Evolutionary conservation across 768 basidiomycete species (phyloP).

Genomic region (Pleurotus salmoneostramineus): DNA sequence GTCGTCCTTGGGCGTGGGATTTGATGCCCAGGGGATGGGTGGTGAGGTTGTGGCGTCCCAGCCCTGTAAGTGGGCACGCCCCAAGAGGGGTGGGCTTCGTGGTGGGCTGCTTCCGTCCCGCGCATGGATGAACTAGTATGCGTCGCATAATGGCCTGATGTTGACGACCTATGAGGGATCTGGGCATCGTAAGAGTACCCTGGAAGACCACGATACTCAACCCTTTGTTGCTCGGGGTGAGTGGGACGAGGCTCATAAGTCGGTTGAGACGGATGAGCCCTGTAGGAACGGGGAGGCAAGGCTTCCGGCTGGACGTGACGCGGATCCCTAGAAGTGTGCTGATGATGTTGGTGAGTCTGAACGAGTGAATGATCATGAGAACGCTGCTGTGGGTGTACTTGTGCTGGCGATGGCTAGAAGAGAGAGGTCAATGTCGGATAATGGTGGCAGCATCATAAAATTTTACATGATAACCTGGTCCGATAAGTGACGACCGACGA

Average conservation of each 20-base stretch:
- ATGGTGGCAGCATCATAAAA: background rate
- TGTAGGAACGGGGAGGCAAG: background rate
- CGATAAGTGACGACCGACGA: constrained; percentile 7
- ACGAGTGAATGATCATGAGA: background rate
- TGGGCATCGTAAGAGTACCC: constrained; percentile 4
- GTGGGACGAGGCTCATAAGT: no score
- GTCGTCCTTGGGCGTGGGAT: constrained; percentile 19
- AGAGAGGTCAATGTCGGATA: background rate
- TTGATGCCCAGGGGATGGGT: constrained; percentile 10
- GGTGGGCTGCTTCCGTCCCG: background rate
- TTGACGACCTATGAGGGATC: background rate
- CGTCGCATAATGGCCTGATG: background rate
- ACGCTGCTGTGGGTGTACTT: background rate
- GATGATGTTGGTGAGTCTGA: background rate
- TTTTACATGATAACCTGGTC: constrained; percentile 9
- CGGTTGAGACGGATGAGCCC: no score
- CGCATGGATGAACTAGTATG: background rate
- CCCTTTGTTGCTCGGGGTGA: background rate
- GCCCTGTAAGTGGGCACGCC: constrained; percentile 3
- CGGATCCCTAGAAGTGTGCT: background rate
- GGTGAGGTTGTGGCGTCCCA: background rate
- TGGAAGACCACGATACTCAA: constrained; percentile 4
- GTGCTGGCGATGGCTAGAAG: constrained; percentile 1
- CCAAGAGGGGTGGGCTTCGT: constrained; percentile 4
- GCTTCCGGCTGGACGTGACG: background rate